Evolutionary conservation across 176 grass and related monocot species (phyloP).

Genomic region (Panicum miliaceum): DNA sequence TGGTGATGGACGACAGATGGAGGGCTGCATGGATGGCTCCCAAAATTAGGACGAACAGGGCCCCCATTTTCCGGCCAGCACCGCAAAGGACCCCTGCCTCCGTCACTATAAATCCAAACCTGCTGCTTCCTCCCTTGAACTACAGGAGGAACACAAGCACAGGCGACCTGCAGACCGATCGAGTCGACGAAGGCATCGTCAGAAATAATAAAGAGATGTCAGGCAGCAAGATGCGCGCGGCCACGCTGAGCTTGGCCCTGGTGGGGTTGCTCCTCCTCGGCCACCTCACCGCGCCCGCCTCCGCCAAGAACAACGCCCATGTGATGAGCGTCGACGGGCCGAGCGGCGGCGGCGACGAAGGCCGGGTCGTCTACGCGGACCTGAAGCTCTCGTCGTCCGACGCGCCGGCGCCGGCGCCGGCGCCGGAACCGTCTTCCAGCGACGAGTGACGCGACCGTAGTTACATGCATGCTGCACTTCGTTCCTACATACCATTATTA

Average conservation of each 20-base stretch:
- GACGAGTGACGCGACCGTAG: neutral
- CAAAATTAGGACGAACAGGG: neutral
- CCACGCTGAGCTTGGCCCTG: slow-evolving; percentile 30
- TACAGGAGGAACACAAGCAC: neutral
- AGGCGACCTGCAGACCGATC: neutral
- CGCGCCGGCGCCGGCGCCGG: neutral
- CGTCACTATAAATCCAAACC: neutral
- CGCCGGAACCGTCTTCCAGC: neutral
- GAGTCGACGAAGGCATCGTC: neutral
- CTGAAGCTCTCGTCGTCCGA: neutral
- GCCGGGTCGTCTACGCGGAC: slow-evolving; percentile 40
- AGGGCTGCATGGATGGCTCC: neutral
- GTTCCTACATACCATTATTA: neutral
- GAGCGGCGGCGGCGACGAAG: slow-evolving; percentile 1
- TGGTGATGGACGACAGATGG: neutral
- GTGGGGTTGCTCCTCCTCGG: slow-evolving; percentile 25
- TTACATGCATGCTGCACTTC: neutral
- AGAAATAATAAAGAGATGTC: neutral
- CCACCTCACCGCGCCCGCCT: neutral
- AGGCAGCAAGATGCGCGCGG: neutral
- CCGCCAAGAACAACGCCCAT: neutral
- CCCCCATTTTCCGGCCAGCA: neutral
- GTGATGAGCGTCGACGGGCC: neutral
- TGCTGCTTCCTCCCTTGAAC: too few relatives aligned
- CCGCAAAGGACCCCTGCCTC: neutral